Evolutionary conservation across 2,329 filamentous ascomycete species (phyloP), one percentile per base, ranked within the genome.

Genomic region (Fusarium sp.): DNA sequence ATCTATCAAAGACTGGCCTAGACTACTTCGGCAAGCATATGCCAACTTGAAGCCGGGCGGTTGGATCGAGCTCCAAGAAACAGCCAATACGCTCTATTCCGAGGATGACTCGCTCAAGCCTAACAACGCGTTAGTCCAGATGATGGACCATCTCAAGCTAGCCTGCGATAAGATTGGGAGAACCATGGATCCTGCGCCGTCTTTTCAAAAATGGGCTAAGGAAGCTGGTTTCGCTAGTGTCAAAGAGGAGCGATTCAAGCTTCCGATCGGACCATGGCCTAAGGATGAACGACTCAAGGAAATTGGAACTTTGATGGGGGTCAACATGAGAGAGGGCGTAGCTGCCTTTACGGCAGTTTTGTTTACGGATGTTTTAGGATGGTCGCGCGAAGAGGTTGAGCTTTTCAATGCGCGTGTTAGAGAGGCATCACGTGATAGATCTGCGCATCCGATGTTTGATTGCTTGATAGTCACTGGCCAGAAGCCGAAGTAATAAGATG

Each of bases 61-160:
- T 25, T 86, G 84, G 82, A 77, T 87, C 25, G 85, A 87, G 69
- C 80, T 85, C 33, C 82, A 85, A 12, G 85, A 86, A 54, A 78
- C 83, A 25, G 80, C 82, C 56, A 81, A 80, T 25, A 77, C 75
- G 19, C 75, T 82, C 5, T 78, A 80, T 38, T 84, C 81, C 33
- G 83, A 85, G 65, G 83, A 85, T 52, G 81, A 76, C 37, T 79
- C 82, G 4, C 81, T 86, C 67, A 68, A 76, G 1, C 75, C 79
- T 6, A 76, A 83, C 30, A 79, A 85, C 56, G 75, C 83, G 0
- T 67, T 86, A 2, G 74, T 81, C 19, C 69, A 78, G 21, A 75
- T 81, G 73, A 77, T 75, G 71, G 60, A 73, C 11, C 49, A 73
- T 11, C 64, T 81, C 2, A 72, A 64, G 12, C 11, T 58, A 7